These are phyloP conservation scores for Colletotrichum filicis DNA, from an alignment of 2,329 filamentous ascomycete species.

Conservation along the genomic window DNA sequence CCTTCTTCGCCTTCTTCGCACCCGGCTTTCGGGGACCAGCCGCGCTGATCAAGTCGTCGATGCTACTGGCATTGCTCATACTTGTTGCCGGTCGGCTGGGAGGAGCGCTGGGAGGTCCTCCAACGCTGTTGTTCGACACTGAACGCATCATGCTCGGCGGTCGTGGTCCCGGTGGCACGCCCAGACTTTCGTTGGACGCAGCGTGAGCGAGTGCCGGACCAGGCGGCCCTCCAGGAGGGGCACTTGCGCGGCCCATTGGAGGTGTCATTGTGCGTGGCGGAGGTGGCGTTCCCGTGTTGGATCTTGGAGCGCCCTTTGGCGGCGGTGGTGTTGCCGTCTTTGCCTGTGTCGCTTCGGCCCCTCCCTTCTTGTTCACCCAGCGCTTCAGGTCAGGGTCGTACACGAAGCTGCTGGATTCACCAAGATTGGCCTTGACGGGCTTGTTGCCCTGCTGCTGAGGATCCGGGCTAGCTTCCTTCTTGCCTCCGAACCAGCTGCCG, in stretches of 20 bases:
- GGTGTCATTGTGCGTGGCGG: conserved; percentile 54
- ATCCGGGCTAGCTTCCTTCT: conserved; percentile 65
- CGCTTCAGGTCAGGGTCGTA: conserved; percentile 97
- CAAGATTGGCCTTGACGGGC: conserved; percentile 91
- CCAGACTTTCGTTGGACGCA: conserved; percentile 48
- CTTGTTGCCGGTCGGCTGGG: conserved; percentile 80
- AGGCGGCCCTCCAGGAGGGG: conserved; percentile 36
- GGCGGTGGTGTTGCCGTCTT: conserved; percentile 81
- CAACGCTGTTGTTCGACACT: conserved; percentile 56
- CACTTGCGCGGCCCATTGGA: conserved; percentile 40
- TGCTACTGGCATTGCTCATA: conserved; percentile 91
- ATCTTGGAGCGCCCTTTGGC: conserved; percentile 70
- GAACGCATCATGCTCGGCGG: conserved; percentile 55
- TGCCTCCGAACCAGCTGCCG: conserved; percentile 84
- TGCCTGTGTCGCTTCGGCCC: conserved; percentile 68
- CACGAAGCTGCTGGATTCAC: conserved; percentile 91
- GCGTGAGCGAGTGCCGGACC: conserved; percentile 40
- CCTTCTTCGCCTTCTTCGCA: conserved; percentile 80
- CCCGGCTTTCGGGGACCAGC: conserved; percentile 75
- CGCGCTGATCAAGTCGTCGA: conserved; percentile 89
- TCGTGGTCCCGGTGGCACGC: conserved; percentile 37
- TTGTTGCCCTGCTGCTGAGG: conserved; percentile 58
- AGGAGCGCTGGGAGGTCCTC: conserved; percentile 58
- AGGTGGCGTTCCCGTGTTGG: conserved; percentile 62
- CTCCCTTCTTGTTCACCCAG: conserved; percentile 97